Percentiles rank a stretch among this genome's conserved stretches.
These are phyloP conservation scores for Hypoxylon sp. DNA, from an alignment of 2,329 filamentous ascomycete species.

Conservation along the genomic window DNA sequence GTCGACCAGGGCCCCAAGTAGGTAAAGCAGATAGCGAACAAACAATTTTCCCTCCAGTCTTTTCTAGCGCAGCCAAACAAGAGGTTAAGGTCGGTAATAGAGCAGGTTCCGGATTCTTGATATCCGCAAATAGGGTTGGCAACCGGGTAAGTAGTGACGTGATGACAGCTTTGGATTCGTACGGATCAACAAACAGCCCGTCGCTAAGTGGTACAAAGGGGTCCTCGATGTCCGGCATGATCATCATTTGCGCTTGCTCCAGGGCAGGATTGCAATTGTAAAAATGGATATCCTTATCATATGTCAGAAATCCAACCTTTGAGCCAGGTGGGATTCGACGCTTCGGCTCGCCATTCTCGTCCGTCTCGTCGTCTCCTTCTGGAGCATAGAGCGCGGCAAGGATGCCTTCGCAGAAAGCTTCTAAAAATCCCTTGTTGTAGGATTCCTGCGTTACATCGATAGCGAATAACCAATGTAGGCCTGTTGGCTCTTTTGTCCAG, in stretches of 20 bases:
- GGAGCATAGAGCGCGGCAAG: conserved; percentile 85
- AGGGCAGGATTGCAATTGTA: conserved; percentile 90
- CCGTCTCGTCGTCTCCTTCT: conserved; percentile 67
- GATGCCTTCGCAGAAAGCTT: conserved; percentile 92
- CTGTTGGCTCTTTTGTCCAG: conserved; percentile 94
- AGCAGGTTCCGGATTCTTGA: conserved; percentile 93
- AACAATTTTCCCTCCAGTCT: conserved; percentile 92
- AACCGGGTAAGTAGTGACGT: conserved; percentile 86
- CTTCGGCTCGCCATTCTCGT: conserved; percentile 67
- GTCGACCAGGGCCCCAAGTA: conserved; percentile 88
- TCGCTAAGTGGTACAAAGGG: conserved; percentile 94
- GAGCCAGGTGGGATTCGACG: conserved; percentile 80
- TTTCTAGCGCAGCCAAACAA: conserved; percentile 84
- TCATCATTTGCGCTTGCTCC: conserved; percentile 95
- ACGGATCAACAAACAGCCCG: conserved; percentile 93
- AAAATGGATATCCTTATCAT: conserved; percentile 96
- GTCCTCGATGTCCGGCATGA: conserved; percentile 97
- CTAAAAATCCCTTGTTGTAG: conserved; percentile 89
- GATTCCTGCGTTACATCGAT: conserved; percentile 95
- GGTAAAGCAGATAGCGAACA: conserved; percentile 90
- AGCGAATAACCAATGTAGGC: conserved; percentile 88
- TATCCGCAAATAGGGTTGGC: conserved; percentile 85
- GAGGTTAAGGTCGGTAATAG: conserved; percentile 87
- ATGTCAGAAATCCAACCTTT: conserved; percentile 95
- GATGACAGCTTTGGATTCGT: conserved; percentile 87